Evolutionary conservation across 1,284 basidiomycete genomes (phyloP), one percentile per base, ranked within the genome.

Genomic region (Xerocomus nothofagi): DNA sequence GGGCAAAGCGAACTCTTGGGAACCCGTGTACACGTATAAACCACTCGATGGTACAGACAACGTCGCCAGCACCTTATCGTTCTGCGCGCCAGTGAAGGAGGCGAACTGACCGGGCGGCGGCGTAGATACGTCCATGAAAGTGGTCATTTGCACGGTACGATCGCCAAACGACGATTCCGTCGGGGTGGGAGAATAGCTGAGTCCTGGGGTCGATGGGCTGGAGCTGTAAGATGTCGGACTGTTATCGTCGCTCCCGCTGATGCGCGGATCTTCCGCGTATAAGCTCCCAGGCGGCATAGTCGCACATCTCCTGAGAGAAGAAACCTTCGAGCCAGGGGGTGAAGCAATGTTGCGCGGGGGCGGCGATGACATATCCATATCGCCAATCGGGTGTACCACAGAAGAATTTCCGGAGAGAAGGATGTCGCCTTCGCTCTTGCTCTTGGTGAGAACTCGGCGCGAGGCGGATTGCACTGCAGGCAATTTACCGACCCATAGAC

Each of bases 401-500:
- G 36, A n/a, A 27, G 43, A 15, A 15, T 34, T 47, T 39, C 49
- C 50, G 2, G 53, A 39, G 0, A 52, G 29, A 6, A 36, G n/a
- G 4, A 67, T 54, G 7, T 70, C 56, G 5, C 39, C 47, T 43
- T 67, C 66, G 23, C 65, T 71, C 40, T 51, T 67, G 27, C 55
- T 44, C 49, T 67, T 69, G 23, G 41, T 49, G 38, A 70, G 64
- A 27, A 47, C 18, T 36, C 58, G 61, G 55, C 69, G 63, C 15
- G 52, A 49, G 54, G 40, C 5, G 38, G 62, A 43, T 55, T 68
- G 67, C 61, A 18, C 68, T 68, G 62, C 57, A 57, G 65, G 69
- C 58, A 61, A 53, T 59, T 91, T 91, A 53, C 88, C 88, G 31
- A 91, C 88, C 88, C 88, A 91, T 14, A 91, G 79, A 23, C 86